phyloP scores from a whole-genome alignment of 257 asterid species.

The Penstemon eatonii region DNA sequence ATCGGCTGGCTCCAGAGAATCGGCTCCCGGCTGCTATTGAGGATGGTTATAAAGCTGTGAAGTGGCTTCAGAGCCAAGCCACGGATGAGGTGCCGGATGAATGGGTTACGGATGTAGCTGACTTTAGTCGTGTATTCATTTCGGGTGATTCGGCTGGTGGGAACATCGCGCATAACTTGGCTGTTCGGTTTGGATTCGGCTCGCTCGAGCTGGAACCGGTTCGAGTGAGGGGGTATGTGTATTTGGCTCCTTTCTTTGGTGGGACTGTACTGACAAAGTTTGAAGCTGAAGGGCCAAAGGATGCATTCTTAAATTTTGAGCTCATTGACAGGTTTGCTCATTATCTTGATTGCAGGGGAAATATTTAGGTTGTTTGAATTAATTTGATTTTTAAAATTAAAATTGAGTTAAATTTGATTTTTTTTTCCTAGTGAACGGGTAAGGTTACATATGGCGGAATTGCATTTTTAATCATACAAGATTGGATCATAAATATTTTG shows the following conservation, averaged over 20 bases:
- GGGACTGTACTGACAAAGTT: constrained; percentile 57
- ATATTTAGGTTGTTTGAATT: too few species aligned
- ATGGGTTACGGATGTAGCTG: constrained; percentile 60
- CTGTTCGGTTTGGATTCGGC: constrained; percentile 50
- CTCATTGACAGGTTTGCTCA: constrained; percentile 63
- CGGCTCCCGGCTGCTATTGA: constrained; percentile 79
- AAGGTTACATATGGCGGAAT: too few species aligned
- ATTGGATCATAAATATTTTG: too few species aligned
- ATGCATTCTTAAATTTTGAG: constrained; percentile 60
- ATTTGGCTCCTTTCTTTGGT: constrained; percentile 71
- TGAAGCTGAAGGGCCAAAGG: constrained; percentile 75
- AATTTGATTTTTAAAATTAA: too few species aligned
- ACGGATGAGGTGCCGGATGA: constrained; percentile 42
- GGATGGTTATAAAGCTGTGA: constrained; percentile 56
- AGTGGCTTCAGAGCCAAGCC: constrained; percentile 68
- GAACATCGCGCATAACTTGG: constrained; percentile 66
- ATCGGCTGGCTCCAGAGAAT: constrained; percentile 67
- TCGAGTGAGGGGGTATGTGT: constrained; percentile 64
- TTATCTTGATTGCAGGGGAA: background rate
- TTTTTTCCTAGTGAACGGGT: too few species aligned
- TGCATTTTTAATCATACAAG: too few species aligned
- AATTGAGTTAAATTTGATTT: too few species aligned
- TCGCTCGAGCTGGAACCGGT: constrained; percentile 53
- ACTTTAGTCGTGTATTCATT: constrained; percentile 52
- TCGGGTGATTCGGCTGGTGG: constrained; percentile 87